Evolutionary conservation across 345 rosid genomes (phyloP).

Genomic region (Dipteronia sinensis): DNA sequence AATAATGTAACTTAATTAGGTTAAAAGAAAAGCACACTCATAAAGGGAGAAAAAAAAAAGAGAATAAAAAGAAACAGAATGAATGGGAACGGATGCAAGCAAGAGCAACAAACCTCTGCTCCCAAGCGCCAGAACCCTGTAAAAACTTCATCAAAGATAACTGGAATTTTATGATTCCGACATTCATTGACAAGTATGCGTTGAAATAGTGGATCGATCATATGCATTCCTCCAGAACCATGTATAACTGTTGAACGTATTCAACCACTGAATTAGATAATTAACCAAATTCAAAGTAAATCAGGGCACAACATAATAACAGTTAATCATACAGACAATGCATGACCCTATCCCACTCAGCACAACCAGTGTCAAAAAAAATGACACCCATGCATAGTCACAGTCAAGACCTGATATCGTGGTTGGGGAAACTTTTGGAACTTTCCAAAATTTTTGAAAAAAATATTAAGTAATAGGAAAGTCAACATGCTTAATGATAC

Average conservation of each 20-base stretch:
- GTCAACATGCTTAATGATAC: neutral
- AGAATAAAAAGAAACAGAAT: slow-evolving; percentile 4
- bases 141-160: slow-evolving; percentile 95
- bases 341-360: neutral
- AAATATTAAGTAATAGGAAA: neutral
- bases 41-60: too few species aligned
- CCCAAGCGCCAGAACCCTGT: slow-evolving; percentile 99
- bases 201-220: slow-evolving; percentile 97
- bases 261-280: slow-evolving; percentile 14
- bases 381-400: neutral
- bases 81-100: slow-evolving; percentile 1
- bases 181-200: slow-evolving; percentile 82
- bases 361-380: neutral
- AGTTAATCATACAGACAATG: neutral
- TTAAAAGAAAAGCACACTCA: too few species aligned
- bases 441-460: neutral
- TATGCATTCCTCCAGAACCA: slow-evolving; percentile 96
- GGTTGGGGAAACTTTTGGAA: neutral
- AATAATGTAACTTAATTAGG: slow-evolving; percentile 9
- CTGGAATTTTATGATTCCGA: slow-evolving; percentile 69
- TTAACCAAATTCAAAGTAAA: neutral
- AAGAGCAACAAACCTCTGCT: slow-evolving; percentile 60
- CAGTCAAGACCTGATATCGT: neutral
- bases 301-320: neutral
- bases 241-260: slow-evolving; percentile 64